Percentiles rank a stretch among this genome's conserved stretches.
These are phyloP conservation scores for Chalaropsis thielavioides DNA, from an alignment of 2,329 filamentous ascomycete genomes.

Conservation along the genomic window DNA sequence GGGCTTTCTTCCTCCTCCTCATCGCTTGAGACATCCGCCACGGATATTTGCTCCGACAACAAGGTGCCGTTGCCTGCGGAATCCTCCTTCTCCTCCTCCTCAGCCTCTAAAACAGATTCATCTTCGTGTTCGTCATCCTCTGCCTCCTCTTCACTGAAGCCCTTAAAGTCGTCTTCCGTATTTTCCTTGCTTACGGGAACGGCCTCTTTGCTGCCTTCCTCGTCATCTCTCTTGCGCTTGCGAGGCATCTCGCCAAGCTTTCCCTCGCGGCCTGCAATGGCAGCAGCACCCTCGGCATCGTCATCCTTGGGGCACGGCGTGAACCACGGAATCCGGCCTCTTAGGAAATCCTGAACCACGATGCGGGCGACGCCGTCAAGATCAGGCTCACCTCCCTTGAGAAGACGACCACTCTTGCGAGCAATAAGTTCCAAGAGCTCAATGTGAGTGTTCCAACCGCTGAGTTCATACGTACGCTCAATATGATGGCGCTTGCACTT, in stretches of 20 bases:
- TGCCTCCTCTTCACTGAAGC: conserved; percentile 31
- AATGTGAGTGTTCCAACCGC: conserved; percentile 58
- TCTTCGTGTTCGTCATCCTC: conserved; percentile 27
- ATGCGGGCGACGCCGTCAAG: conserved; percentile 92
- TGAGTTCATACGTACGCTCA: conserved; percentile 83
- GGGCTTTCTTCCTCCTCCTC: conserved; percentile 9
- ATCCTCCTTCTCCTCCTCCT: conserved; percentile 1
- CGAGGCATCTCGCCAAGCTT: conserved; percentile 74
- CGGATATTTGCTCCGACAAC: conserved; percentile 4
- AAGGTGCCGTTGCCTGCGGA: not conserved
- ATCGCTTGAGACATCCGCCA: conserved; percentile 5
- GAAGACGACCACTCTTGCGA: conserved; percentile 68
- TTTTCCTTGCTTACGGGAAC: conserved; percentile 22
- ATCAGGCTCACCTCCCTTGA: conserved; percentile 90
- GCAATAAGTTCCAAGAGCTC: conserved; percentile 80
- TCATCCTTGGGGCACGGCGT: conserved; percentile 53
- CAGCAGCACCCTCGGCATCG: conserved; percentile 30
- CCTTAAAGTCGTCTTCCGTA: conserved; percentile 31
- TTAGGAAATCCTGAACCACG: conserved; percentile 88
- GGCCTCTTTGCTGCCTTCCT: conserved; percentile 29
- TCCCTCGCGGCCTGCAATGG: conserved; percentile 58
- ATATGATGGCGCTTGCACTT: conserved; percentile 78
- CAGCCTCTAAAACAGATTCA: conserved; percentile 23
- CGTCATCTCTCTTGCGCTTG: conserved; percentile 55
- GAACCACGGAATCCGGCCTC: conserved; percentile 95